Base-by-base conservation (phyloP, 208 protist species). In the Acanthamoeba castellanii region DNA sequence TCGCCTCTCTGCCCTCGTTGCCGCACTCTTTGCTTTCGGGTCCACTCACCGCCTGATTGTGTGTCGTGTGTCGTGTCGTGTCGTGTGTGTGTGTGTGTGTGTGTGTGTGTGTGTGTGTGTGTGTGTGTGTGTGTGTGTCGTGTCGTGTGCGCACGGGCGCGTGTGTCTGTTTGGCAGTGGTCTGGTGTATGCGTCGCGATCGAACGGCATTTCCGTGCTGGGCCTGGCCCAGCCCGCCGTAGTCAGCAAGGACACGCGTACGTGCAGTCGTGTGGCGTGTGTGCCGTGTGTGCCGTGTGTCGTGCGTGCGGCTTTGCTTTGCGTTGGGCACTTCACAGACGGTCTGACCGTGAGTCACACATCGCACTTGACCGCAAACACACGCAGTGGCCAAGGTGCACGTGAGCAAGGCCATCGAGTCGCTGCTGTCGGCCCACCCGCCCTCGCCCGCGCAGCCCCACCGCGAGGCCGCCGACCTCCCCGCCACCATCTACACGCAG, bases 381-480 rank as follows among this genome's bases (percentile, higher is more conserved):
- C n/a, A n/a, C n/a, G n/a, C n/a, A 88, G 81, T 88, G 42, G 22
- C 8, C 55, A 90, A 90, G 82, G 57, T 64, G 18, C 82, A 32
- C 50, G 22, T 90, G 27, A 64, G 82, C 34, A 57, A 64, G 45
- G 55, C 32, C 57, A 37, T 90, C 32, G 82, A 90, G 52, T 25
- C 82, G 1, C 50, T 90, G 27, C 27, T 90, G 52, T 2, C 82
- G 6, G 82, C 57, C 32, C 82, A 68, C 37, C n/a, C 30, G 8
- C 57, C 82, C 32, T 30, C 82, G 18, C 18, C 42, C 6, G 82
- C 45, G 6, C 55, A 45, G 82, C 47, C 82, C 18, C 50, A 45
- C 32, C 42, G 30, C 1, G 82, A 90, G 37, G n/a, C 82, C 52
- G 47, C 34, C 27, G 50, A 34, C 8, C 32, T 90, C 16, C 82